Evolutionary conservation across 352 stramenopile genomes (phyloP).

Genomic region (Phytophthora sansomeana): DNA sequence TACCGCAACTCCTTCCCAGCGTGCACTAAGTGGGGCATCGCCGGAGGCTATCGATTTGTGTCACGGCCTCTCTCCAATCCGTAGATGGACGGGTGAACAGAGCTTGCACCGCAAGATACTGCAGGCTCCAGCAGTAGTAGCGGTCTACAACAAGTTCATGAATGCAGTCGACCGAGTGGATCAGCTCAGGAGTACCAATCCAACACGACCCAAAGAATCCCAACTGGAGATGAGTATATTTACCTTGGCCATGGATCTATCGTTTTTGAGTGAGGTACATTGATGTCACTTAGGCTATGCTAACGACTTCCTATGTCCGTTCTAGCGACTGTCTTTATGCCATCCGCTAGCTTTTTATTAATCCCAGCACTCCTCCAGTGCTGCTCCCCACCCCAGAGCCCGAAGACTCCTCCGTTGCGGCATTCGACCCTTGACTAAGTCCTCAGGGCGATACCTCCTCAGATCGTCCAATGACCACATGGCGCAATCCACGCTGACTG

Average conservation of each 20-base stretch:
- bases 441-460: no score
- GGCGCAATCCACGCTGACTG: no score
- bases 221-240: not conserved
- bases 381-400: no score
- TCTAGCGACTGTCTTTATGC: no score
- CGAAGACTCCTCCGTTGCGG: no score
- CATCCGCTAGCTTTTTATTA: no score
- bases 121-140: not conserved
- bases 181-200: not conserved
- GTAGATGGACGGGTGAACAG: not conserved
- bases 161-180: not conserved
- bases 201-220: not conserved
- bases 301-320: no score
- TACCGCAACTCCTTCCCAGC: not conserved
- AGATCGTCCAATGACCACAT: no score
- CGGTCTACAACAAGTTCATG: conserved; percentile 5
- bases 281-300: no score
- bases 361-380: no score
- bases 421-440: no score
- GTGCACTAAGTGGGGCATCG: not conserved
- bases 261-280: no score
- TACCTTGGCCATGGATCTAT: not conserved
- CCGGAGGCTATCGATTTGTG: not conserved
- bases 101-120: not conserved
- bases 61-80: not conserved